These are phyloP conservation scores for Dalbergia cultrata DNA, from an alignment of 306 rosid genomes.

Conservation along the genomic window DNA sequence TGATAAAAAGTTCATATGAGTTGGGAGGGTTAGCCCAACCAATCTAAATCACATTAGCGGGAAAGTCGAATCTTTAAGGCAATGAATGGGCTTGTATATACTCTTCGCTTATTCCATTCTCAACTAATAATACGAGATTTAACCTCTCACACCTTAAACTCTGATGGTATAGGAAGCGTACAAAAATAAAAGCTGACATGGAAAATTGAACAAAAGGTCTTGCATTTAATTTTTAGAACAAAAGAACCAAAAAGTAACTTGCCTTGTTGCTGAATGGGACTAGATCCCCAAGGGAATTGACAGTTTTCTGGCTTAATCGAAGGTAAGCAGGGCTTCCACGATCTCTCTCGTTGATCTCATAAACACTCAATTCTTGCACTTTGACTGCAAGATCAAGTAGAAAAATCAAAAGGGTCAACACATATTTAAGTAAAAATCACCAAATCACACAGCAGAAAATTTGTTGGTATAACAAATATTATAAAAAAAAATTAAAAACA, in stretches of 20 bases:
- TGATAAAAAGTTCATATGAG: not conserved
- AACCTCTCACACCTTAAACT: too few species aligned
- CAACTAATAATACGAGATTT: too few species aligned
- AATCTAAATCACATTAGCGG: too few species aligned
- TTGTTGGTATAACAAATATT: not conserved
- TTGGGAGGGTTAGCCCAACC: too few species aligned
- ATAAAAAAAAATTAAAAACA: not conserved
- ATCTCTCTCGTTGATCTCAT: slow-evolving; percentile 78
- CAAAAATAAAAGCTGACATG: not conserved
- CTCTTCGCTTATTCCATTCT: too few species aligned
- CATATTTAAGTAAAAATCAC: not conserved
- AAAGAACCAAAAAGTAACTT: slow-evolving; percentile 4
- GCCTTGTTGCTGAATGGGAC: slow-evolving; percentile 81
- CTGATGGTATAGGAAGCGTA: not conserved
- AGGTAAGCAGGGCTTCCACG: slow-evolving; percentile 80
- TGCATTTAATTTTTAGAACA: not conserved
- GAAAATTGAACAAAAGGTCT: not conserved
- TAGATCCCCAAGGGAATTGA: slow-evolving; percentile 74
- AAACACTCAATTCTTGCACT: slow-evolving; percentile 69
- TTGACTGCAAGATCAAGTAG: slow-evolving; percentile 53
- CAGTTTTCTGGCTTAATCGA: slow-evolving; percentile 67
- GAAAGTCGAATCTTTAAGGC: too few species aligned
- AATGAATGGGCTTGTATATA: too few species aligned
- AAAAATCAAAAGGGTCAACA: slow-evolving; percentile 43
- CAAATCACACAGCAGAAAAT: not conserved